Base-by-base conservation (phyloP, 2,329 filamentous ascomycete species). In the Moelleriella libera region DNA sequence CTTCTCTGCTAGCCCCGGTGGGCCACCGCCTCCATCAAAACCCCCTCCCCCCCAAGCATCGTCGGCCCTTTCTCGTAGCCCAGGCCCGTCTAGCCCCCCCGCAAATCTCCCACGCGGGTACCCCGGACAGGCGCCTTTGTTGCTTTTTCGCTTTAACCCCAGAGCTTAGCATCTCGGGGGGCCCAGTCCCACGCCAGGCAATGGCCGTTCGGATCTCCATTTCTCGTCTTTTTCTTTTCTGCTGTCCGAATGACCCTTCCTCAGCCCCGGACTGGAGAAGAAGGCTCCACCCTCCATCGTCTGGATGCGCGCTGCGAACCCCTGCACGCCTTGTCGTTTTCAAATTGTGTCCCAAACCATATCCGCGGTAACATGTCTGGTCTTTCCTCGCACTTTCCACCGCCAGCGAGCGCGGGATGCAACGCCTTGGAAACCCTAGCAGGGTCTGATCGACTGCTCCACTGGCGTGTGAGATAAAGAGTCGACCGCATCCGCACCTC, bases 21-120 rank as follows among this genome's bases (percentile, higher is more conserved):
- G 49, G 45, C 49, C 47, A 40, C 5, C 29, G 45, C 47, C 42
- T 42, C 43, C 32, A 42, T 48, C 48, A 47, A 32, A 45, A 3
- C 32, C 32, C 21, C 21, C 21, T 21, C 21, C 21, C 21, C 21
- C 21, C 21, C 21, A 44, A 49, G 47, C 47, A 48, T 46, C 44
- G 45, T 58, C 58, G 59, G 60, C 60, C 51, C 59, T 62, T 60
- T 59, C 52, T 61, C 58, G 60, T 57, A 59, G 59, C 60, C 46
- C 47, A 50, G 50, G 48, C 50, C 47, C 41, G 43, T 46, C 49
- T 34, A 41, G 11, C 49, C 47, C 50, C 52, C 52, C 34, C 47
- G 12, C 12, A 37, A 50, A 46, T 46, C 40, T 44, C 21, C 46
- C 44, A 48, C 39, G 53, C 51, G 51, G 51, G 50, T 60, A 62